Evolutionary conservation across 768 basidiomycete species (phyloP), one percentile per base, ranked within the genome.

Genomic region (Inosperma sp.): DNA sequence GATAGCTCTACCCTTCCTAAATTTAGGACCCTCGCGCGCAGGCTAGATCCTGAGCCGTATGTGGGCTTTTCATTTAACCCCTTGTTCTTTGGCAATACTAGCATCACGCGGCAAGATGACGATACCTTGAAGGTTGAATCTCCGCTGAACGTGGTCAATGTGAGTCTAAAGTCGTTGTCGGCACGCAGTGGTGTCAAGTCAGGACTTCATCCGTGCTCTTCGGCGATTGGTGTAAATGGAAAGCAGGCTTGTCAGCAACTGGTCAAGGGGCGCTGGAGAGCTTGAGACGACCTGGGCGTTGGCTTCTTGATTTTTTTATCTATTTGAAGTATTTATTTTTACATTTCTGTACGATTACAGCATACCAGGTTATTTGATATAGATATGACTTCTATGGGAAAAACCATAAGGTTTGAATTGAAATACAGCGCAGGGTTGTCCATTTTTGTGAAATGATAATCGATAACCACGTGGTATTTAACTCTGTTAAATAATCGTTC

Each of bases 51-150:
- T 9, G 58, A 58, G 4, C 56, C 62, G 5, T 68, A 66, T 40
- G 67, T 56, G 29, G 68, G 70, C 0, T 71, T 71, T 50, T 71
- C 70, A 3, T 71, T 71, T 48, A 71, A 71, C 34, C 68, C 70
- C 12, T 51, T 68, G 9, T 71, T 70, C 55, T 71, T 66, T 45
- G 66, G 67, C 30, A 57, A 53, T 25, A 22, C 50, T 21, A 51
- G 31, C 12, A 45, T 51, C 17, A 27, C 42, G 26, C 23, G 43
- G 43, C 26, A 34, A 12, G 50, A 51, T 14, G 50, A n/a, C n/a
- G n/a, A 42, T 5, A 36, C 23, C 6, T 21, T 45, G 10, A 51
- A 45, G 26, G 42, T 51, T 17, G 50, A 51, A 36, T 51, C 50
- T 19, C 41, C 50, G 9, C 27, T 34, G 12, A 44, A 19, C 23